Percentiles rank a stretch among this genome's conserved stretches.
phyloP scores from a whole-genome alignment of 169 alveolate species.

The Eimeria falciformis region DNA sequence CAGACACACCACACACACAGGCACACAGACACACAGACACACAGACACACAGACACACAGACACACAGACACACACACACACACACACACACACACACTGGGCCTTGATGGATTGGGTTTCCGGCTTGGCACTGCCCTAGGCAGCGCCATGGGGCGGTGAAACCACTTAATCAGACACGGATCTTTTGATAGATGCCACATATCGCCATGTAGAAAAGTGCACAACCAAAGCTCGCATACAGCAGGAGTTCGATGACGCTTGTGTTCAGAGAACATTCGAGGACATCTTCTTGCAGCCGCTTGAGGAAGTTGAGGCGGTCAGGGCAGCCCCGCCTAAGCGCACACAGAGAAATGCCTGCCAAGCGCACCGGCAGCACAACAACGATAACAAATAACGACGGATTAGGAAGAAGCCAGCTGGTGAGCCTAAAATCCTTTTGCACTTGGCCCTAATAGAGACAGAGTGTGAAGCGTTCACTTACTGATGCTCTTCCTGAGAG shows the following conservation, averaged over 20 bases:
- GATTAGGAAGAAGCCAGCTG: not conserved
- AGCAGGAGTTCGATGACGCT: conserved; percentile 25
- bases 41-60: too few species aligned
- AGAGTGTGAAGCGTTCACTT: not conserved
- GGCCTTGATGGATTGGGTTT: too few species aligned
- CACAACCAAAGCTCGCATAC: not conserved
- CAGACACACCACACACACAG: too few species aligned
- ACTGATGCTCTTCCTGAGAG: conserved; percentile 55
- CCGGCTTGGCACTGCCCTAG: too few species aligned
- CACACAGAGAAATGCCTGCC: conserved; percentile 40
- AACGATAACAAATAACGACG: not conserved
- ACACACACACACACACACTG: too few species aligned
- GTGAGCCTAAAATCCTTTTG: not conserved
- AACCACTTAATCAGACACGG: conserved; percentile 31
- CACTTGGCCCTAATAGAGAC: not conserved
- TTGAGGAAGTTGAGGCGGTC: conserved; percentile 16
- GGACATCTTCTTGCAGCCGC: conserved; percentile 25
- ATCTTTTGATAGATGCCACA: too few species aligned
- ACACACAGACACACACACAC: too few species aligned
- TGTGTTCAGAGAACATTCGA: conserved; percentile 14
- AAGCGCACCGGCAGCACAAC: not conserved
- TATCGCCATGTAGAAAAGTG: too few species aligned
- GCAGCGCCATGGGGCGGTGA: not conserved
- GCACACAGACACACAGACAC: too few species aligned
- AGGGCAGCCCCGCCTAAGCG: conserved; percentile 38